Evolutionary conservation across 2,329 filamentous ascomycete species (phyloP).

Genomic region (Alternaria novae-zelandiae): DNA sequence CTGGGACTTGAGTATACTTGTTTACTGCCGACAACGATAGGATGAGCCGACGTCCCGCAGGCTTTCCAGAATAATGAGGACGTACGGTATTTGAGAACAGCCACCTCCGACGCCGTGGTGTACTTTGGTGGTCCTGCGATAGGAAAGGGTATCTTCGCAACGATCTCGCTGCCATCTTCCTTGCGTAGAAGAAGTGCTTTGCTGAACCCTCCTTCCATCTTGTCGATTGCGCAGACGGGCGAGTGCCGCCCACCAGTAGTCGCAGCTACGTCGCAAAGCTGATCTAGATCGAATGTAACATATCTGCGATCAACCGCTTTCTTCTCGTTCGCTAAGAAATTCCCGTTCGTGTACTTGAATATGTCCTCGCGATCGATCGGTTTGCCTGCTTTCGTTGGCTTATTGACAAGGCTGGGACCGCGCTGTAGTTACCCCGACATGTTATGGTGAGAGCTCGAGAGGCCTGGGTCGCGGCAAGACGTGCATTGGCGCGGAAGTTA

Average conservation of each 20-base stretch:
- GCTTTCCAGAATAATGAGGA: neutral
- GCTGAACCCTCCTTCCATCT: conserved; percentile 44
- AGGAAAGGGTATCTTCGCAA: conserved; percentile 34
- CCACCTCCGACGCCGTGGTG: conserved; percentile 45
- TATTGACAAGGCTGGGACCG: neutral
- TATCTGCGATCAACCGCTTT: conserved; percentile 31
- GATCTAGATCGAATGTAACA: conserved; percentile 37
- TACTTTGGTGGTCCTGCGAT: conserved; percentile 39
- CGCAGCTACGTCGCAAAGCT: conserved; percentile 36
- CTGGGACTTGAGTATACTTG: conserved; percentile 27
- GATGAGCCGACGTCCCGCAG: conserved; percentile 1
- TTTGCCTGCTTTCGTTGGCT: conserved; percentile 4
- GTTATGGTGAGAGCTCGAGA: conserved; percentile 7
- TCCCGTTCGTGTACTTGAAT: conserved; percentile 37
- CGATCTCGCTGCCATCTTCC: conserved; percentile 22
- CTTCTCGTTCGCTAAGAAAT: conserved; percentile 37
- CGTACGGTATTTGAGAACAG: conserved; percentile 42
- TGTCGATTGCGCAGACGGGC: conserved; percentile 36
- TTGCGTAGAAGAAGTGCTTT: conserved; percentile 37
- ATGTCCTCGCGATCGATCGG: conserved; percentile 24
- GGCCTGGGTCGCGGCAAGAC: neutral
- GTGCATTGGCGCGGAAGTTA: accelerated
- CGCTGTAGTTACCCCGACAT: neutral
- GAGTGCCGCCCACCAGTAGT: conserved; percentile 21
- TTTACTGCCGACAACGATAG: conserved; percentile 8